Conservation (phyloP, 2,329 filamentous ascomycete genomes). For the Lachnellula hyalina region DNA sequence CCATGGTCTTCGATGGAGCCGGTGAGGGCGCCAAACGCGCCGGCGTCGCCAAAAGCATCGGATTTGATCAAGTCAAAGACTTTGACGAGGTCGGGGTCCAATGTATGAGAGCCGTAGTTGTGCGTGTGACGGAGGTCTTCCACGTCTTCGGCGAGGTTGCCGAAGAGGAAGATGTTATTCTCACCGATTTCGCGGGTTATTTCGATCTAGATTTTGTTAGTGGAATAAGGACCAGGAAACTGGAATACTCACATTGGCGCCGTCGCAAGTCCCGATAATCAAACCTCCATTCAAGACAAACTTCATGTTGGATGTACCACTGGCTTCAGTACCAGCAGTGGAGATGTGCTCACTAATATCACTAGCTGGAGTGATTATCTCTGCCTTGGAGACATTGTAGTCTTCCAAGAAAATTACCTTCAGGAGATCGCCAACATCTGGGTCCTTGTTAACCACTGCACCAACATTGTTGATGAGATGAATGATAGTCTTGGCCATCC, state of each 20-base stretch:
- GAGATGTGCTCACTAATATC: conserved; percentile 99
- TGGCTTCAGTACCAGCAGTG: conserved; percentile 88
- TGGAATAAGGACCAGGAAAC: neutral
- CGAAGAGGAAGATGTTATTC: conserved; percentile 97
- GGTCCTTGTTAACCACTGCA: conserved; percentile 83
- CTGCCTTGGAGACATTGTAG: conserved; percentile 99
- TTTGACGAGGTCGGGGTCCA: conserved; percentile 70
- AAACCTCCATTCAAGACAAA: conserved; percentile 96
- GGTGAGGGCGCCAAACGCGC: conserved; percentile 76
- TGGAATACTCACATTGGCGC: conserved; percentile 72
- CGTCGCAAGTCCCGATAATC: conserved; percentile 96
- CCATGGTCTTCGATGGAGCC: conserved; percentile 85
- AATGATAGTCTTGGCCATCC: conserved; percentile 99
- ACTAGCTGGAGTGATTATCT: conserved; percentile 90
- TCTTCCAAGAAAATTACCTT: conserved; percentile 98
- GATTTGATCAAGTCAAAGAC: conserved; percentile 81
- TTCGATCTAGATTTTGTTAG: conserved; percentile 61
- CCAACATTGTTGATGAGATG: conserved; percentile 93
- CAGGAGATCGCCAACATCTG: conserved; percentile 85
- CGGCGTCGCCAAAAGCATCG: conserved; percentile 73
- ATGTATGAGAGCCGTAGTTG: conserved; percentile 71
- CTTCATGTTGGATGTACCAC: conserved; percentile 98
- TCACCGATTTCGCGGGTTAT: conserved; percentile 97
- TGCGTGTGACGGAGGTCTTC: conserved; percentile 91
- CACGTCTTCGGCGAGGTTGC: conserved; percentile 91